Base-by-base conservation (phyloP, 345 rosid species). In the Acer campestre region DNA sequence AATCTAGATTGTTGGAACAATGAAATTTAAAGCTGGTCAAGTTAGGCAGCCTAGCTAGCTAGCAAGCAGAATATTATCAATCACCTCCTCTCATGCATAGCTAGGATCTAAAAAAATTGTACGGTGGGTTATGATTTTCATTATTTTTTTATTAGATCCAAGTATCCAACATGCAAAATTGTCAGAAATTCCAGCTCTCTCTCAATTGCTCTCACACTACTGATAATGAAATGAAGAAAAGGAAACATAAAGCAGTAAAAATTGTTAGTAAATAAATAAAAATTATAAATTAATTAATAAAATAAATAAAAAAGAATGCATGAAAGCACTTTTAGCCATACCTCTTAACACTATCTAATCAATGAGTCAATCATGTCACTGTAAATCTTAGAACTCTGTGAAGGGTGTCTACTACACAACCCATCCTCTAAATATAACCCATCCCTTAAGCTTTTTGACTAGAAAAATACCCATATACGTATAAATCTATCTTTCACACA, bases 291-390 rank as follows among this genome's bases (percentile, higher is more conserved):
- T 17, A 53, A 71, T 31, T 18, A 31, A 35, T 6, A 46, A 61
- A 22, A 13, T 40, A 69, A 16, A 25, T n/a, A 74, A 14, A 18
- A 18, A 29, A 3, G 10, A 10, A 14, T 18, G 49, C 3, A 14
- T 76, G 58, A 53, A 16, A 53, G n/a, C 77, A 80, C 83, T 81
- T 85, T 88, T 69, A 64, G 76, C 71, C 82, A 78, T 78, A 59
- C 82, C 63, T 59, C 61, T 67, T 65, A 78, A 59, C 63, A 59
- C 27, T 4, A 59, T 27, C 76, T 74, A 86, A 83, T 84, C 88
- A 86, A 82, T 80, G 88, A 58, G 81, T 85, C 88, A 83, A 85
- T 90, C 89, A 88, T 86, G 68, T 73, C 82, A 67, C 78, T 68
- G 80, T 85, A 79, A 86, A 82, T 61, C 55, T 59, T 70, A 65